Evolutionary conservation across 306 rosid species (phyloP).

Genomic region (Parietaria judaica): DNA sequence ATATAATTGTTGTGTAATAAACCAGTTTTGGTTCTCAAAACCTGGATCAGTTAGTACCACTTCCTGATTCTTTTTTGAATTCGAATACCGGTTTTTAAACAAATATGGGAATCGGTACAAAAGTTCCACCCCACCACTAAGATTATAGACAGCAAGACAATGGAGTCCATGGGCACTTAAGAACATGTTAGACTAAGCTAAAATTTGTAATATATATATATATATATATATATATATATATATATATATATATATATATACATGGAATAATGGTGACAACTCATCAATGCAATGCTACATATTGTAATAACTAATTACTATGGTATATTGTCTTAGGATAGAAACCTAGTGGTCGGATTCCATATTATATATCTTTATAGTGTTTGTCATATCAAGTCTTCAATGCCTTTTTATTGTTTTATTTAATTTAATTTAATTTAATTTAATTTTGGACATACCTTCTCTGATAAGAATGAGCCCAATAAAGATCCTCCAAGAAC

Average conservation of each 20-base stretch:
- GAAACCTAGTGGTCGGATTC: slow-evolving; percentile 27
- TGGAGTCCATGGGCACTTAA: background rate
- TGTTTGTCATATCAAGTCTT: slow-evolving; percentile 4
- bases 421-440: no score
- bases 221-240: no score
- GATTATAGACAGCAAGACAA: no score
- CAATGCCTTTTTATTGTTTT: background rate
- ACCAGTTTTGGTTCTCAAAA: no score
- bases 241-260: background rate
- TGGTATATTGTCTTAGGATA: slow-evolving; percentile 15
- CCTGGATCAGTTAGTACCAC: no score
- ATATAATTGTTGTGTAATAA: no score
- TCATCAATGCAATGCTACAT: slow-evolving; percentile 3
- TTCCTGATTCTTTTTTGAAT: no score
- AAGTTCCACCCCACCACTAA: no score
- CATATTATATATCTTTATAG: slow-evolving; percentile 3
- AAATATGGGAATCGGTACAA: no score
- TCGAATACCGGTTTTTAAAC: no score
- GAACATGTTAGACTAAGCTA: slow-evolving; percentile 22
- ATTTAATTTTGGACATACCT: slow-evolving; percentile 32
- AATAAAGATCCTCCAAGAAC: slow-evolving; percentile 89
- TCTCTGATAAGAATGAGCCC: slow-evolving; percentile 89
- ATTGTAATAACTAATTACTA: slow-evolving; percentile 15
- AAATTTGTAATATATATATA: slow-evolving; percentile 4
- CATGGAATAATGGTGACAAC: slow-evolving; percentile 21